Conservation (phyloP, 2,329 filamentous ascomycete genomes). For the Pseudocercospora pini-densiflorae region DNA sequence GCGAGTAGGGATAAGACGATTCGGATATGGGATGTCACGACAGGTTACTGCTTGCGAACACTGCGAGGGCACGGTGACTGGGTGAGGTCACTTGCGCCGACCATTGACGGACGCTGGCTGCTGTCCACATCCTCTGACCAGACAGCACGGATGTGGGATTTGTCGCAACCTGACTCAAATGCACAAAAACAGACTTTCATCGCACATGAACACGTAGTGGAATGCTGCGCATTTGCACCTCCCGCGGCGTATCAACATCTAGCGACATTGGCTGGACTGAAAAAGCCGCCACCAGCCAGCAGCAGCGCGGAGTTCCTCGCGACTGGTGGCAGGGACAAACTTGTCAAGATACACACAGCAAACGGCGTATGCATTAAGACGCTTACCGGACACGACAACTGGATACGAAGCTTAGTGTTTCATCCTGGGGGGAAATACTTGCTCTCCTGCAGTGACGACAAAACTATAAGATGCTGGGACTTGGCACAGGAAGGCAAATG, state of each 20-base stretch:
- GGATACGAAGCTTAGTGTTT: conserved; percentile 84
- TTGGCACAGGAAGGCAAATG: conserved; percentile 87
- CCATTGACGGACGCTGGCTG: conserved; percentile 80
- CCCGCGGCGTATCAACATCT: conserved; percentile 77
- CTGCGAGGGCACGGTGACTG: conserved; percentile 83
- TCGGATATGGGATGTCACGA: conserved; percentile 90
- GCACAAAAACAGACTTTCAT: conserved; percentile 72
- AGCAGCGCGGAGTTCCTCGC: conserved; percentile 87
- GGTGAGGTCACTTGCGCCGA: conserved; percentile 87
- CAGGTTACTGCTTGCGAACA: conserved; percentile 91
- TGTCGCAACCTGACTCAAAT: conserved; percentile 69
- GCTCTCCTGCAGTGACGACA: conserved; percentile 84
- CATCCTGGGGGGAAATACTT: conserved; percentile 93
- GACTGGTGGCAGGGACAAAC: conserved; percentile 87
- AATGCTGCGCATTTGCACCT: conserved; percentile 87
- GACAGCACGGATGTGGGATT: conserved; percentile 83
- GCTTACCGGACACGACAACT: conserved; percentile 88
- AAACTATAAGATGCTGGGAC: conserved; percentile 93
- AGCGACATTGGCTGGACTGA: conserved; percentile 76
- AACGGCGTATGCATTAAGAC: conserved; percentile 85
- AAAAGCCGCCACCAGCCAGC: conserved; percentile 74
- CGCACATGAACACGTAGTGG: conserved; percentile 83
- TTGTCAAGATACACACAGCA: conserved; percentile 86
- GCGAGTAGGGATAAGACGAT: conserved; percentile 85
- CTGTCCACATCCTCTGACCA: conserved; percentile 83